Evolutionary conservation across 2,329 filamentous ascomycete genomes (phyloP).

Genomic region (Ilyonectria sp.): DNA sequence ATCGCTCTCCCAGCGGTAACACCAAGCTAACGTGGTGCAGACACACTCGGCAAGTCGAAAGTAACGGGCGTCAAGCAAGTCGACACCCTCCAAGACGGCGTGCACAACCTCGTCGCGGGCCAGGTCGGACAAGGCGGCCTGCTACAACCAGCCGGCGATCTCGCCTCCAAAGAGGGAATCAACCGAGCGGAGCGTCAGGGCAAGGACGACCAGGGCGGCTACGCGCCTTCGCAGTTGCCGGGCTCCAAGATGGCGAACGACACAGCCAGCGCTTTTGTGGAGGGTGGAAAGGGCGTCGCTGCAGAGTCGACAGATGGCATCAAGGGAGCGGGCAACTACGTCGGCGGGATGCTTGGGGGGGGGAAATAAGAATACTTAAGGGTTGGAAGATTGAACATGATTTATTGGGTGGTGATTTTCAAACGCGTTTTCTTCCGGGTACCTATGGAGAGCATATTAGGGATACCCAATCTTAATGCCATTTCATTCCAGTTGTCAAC

Average conservation of each 20-base stretch:
- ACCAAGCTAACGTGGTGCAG: constrained; percentile 55
- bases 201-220: constrained; percentile 72
- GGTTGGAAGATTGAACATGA: no score
- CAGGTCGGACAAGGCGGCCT: constrained; percentile 80
- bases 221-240: constrained; percentile 55
- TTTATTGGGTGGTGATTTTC: no score
- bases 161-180: constrained; percentile 74
- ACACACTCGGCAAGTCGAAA: constrained; percentile 78
- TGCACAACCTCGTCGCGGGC: constrained; percentile 73
- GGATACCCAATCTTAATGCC: no score
- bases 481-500: no score
- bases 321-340: constrained; percentile 49
- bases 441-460: no score
- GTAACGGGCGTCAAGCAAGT: constrained; percentile 77
- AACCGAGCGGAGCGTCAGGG: constrained; percentile 76
- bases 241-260: constrained; percentile 47
- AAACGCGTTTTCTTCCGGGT: no score
- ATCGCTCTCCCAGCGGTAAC: no score
- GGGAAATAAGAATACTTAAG: constrained; percentile 42
- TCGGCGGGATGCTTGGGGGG: constrained; percentile 55
- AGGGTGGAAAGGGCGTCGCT: constrained; percentile 52
- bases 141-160: constrained; percentile 74
- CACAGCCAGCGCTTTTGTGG: constrained; percentile 46
- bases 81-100: constrained; percentile 78
- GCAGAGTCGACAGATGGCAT: constrained; percentile 45